These are phyloP conservation scores for Craterostigma plantagineum DNA, from an alignment of 257 asterid genomes.

Conservation along the genomic window DNA sequence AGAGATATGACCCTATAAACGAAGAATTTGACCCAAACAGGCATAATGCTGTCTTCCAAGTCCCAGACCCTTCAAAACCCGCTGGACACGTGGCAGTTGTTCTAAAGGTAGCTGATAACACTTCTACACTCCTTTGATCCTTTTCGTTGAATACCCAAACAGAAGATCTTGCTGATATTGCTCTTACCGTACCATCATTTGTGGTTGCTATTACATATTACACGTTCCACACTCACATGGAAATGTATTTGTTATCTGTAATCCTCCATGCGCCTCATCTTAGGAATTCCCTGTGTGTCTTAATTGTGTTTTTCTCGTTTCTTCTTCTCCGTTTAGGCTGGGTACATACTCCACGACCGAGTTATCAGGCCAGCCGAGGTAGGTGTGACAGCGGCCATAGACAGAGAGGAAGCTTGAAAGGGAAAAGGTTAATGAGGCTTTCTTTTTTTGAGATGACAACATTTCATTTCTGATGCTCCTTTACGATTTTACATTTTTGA, in stretches of 20 bases:
- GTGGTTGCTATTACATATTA: background rate
- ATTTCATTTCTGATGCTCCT: too few relatives aligned
- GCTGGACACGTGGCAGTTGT: conserved; percentile 61
- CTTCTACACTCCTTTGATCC: too few relatives aligned
- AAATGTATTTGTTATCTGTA: background rate
- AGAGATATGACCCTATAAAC: conserved; percentile 39
- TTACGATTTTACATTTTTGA: too few relatives aligned
- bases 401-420: background rate
- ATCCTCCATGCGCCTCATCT: too few relatives aligned
- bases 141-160: too few relatives aligned
- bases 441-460: too few relatives aligned
- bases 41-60: conserved; percentile 88
- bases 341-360: conserved; percentile 61
- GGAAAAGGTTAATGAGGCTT: too few relatives aligned
- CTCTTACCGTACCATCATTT: background rate
- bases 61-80: conserved; percentile 80
- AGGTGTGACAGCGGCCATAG: conserved; percentile 41
- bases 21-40: conserved; percentile 92
- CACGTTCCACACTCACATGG: too few relatives aligned
- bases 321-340: conserved; percentile 19
- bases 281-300: background rate
- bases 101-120: conserved; percentile 38
- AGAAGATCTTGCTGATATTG: too few relatives aligned
- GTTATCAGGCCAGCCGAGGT: conserved; percentile 85
- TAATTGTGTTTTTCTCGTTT: background rate